Percentiles rank a stretch among this genome's conserved stretches.
phyloP scores from a whole-genome alignment of 345 rosid genomes.

The Isatis tinctoria region DNA sequence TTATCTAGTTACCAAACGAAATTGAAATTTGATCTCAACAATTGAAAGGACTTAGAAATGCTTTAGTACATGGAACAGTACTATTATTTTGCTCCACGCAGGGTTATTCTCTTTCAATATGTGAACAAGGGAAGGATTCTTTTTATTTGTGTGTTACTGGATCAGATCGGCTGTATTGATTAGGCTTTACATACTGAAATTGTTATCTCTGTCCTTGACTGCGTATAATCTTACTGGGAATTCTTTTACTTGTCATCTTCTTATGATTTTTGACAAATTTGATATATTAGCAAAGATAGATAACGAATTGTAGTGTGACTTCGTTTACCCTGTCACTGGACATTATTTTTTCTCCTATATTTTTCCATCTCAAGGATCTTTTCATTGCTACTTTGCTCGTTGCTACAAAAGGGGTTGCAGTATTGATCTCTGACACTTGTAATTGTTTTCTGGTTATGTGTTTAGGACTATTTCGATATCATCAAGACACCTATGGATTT shows the following conservation, averaged over 20 bases:
- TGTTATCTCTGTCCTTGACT: neutral
- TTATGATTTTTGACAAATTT: neutral
- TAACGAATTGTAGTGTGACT: neutral
- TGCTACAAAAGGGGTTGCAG: neutral
- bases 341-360: neutral
- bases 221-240: neutral
- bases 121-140: neutral
- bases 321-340: neutral
- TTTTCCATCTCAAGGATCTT: neutral
- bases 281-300: neutral
- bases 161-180: neutral
- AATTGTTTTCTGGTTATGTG: conserved; percentile 23
- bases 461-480: conserved; percentile 89
- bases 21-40: neutral
- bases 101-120: neutral
- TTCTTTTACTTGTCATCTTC: neutral
- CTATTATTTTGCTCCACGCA: neutral
- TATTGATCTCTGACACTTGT: neutral
- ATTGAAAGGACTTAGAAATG: neutral
- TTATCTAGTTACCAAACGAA: neutral
- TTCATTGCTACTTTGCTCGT: neutral
- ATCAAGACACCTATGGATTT: conserved; percentile 98
- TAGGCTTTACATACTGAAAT: neutral
- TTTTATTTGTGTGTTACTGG: neutral
- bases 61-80: neutral